Percentiles rank a stretch among this genome's conserved stretches.
Evolutionary conservation across 352 stramenopile genomes (phyloP).

Genomic region (Thalassiosira exigua): DNA sequence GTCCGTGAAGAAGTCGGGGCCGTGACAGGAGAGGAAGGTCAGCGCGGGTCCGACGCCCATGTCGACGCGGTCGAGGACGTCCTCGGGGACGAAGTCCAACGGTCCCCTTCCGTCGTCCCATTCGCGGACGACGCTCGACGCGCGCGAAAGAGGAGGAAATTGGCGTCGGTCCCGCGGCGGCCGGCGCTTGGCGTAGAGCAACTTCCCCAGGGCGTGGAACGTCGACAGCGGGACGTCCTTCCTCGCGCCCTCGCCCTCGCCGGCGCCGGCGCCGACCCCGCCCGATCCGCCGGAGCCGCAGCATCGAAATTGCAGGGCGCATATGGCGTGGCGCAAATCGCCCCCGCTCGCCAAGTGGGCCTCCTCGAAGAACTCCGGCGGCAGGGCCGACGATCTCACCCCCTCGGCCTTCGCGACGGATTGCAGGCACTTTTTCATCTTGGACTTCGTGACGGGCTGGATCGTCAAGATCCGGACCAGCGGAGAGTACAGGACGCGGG

Average conservation of each 20-base stretch:
- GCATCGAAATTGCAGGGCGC: slow-evolving; percentile 71
- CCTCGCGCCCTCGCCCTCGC: no score
- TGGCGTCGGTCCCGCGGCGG: neutral
- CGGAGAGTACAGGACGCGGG: slow-evolving; percentile 58
- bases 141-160: neutral
- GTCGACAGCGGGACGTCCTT: no score
- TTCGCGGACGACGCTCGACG: neutral
- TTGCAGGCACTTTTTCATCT: slow-evolving; percentile 77
- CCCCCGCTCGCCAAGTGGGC: slow-evolving; percentile 65
- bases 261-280: slow-evolving; percentile 31
- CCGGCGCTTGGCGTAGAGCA: slow-evolving; percentile 79
- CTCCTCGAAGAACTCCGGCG: slow-evolving; percentile 59
- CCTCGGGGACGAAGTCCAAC: slow-evolving; percentile 67
- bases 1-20: slow-evolving; percentile 76
- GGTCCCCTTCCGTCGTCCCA: slow-evolving; percentile 48
- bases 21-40: slow-evolving; percentile 74
- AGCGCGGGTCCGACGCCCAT: slow-evolving; percentile 61
- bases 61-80: slow-evolving; percentile 65
- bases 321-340: slow-evolving; percentile 78
- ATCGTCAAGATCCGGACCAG: slow-evolving; percentile 65
- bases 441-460: slow-evolving; percentile 69
- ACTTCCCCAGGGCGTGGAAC: slow-evolving; percentile 82
- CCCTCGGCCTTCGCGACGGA: slow-evolving; percentile 54
- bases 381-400: slow-evolving; percentile 16
- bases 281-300: slow-evolving; percentile 9